Evolutionary conservation across 1,139 yeast species (phyloP), one percentile per base, ranked within the genome.

Genomic region (Candida glucosophila): DNA sequence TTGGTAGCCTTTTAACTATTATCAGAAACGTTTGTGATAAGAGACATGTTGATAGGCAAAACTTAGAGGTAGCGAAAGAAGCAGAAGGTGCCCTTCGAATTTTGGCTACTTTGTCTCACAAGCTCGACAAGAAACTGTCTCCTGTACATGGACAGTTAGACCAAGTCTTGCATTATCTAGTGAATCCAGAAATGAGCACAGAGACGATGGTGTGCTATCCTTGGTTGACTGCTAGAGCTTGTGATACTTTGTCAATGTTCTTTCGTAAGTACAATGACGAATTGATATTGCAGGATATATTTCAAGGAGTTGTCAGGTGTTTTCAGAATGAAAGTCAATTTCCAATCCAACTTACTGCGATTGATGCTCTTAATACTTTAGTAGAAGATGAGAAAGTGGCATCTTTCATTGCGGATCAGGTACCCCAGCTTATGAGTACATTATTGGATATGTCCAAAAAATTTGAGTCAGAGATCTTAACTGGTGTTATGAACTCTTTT

Each of bases 151-250:
- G 67, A 13, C 71, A 62, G 39, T 49, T 68, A 14, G 73, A 68
- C 37, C 56, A 55, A 29, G 47, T 70, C 19, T 47, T 68, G 21
- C 55, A 51, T 30, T 49, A 67, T 9, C 64, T 57, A 35, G 62
- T 71, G 3, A 51, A 58, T 27, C 75, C 75, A 1, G 74, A 69
- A 42, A 52, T 64, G 30, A 43, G 53, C 1, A 55, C 49, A 13
- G 53, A 51, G 27, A 47, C 58, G 2, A 37, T 48, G 12, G 28
- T 46, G 7, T 44, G 43, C 15, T 45, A 54, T 16, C 69, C 70
- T 13, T 71, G 68, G 66, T 54, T 71, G 30, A 63, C 71, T 20
- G 73, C 75, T 3, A 55, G 76, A 40, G 73, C 76, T 12, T 68
- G 75, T 44, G 76, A 69, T 37, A 66, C 73, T 7, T 44, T 70